phyloP scores from a whole-genome alignment of 2,329 filamentous ascomycete genomes.

The Fusarium aywerte region DNA sequence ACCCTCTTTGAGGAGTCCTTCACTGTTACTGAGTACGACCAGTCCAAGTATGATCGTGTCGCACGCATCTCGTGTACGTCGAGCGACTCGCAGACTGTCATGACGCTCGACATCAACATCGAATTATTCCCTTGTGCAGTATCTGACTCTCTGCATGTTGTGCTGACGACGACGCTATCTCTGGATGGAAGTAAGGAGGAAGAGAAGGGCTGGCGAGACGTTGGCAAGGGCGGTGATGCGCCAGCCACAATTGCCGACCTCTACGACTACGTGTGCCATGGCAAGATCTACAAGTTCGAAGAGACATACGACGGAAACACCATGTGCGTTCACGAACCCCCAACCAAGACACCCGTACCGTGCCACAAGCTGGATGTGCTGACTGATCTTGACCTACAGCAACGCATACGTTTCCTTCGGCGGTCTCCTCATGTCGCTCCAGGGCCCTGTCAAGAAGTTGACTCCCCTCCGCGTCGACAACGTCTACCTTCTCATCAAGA shows the following conservation, averaged over 20 bases:
- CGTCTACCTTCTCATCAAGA: constrained; percentile 93
- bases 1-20: constrained; percentile 95
- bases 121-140: constrained; percentile 84
- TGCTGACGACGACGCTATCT: constrained; percentile 85
- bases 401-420: constrained; percentile 96
- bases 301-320: constrained; percentile 81
- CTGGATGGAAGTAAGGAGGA: constrained; percentile 87
- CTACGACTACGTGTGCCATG: constrained; percentile 89
- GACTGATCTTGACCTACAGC: constrained; percentile 59
- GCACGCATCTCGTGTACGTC: constrained; percentile 84
- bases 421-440: constrained; percentile 87
- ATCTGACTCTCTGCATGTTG: constrained; percentile 81
- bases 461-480: constrained; percentile 92
- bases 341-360: not conserved
- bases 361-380: constrained; percentile 7
- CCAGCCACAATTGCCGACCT: constrained; percentile 76
- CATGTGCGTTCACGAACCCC: constrained; percentile 66
- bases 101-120: constrained; percentile 92
- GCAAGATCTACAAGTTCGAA: constrained; percentile 90
- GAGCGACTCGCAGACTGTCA: constrained; percentile 76
- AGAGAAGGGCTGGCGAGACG: constrained; percentile 83
- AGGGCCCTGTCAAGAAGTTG: constrained; percentile 96
- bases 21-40: constrained; percentile 80
- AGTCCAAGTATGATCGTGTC: constrained; percentile 94
- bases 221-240: constrained; percentile 63